Base-by-base conservation (phyloP, 2,329 filamentous ascomycete species). In the Alternaria incomplexa region DNA sequence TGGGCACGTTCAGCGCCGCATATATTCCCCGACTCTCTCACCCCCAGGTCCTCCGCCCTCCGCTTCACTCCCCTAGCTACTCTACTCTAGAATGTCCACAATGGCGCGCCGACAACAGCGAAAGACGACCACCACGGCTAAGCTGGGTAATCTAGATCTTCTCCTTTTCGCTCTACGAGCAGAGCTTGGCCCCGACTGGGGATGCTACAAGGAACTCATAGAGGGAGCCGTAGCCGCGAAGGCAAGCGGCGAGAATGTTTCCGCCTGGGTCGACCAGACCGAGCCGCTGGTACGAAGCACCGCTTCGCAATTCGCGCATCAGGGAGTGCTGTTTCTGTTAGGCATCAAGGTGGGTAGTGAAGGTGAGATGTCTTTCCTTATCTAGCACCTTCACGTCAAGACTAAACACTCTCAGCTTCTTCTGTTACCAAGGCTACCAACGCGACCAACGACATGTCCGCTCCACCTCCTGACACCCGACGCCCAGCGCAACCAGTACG, bases 361-460 rank as follows among this genome's bases (percentile, higher is more conserved):
- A 67, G 97, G 86, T 1, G 91, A 88, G 0, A 94, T 93, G 78
- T 97, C 97, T 25, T 47, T 13, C 5, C 7, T 10, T 9, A 85
- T 56, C 90, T 93, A 83, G 92, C 4, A 94, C 97, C 85, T 97
- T 95, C 7, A 94, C 58, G 25, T 50, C 8, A 15, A 25, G 5
- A 13, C 20, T 55, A 10, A 58, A 11, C 11, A 12, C 9, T 9
- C 26, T 7, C 17, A 57, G 55, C 51, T 53, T 20, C 43, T 13
- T 9, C 23, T 20, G 23, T 20, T 11, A 20, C 11, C 32, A 26
- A 5, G 28, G 26, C 17, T 6, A 46, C 56, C 4, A 50, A 48
- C 8, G 55, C 59, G 52, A 26, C 25, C 17, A 30, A 30, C 28
- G 28, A 13, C 12, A 13, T 30, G 28, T 10, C 52, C 12, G 17